phyloP scores from a whole-genome alignment of 2,329 filamentous ascomycete species.

The Nemania bipapillata region DNA sequence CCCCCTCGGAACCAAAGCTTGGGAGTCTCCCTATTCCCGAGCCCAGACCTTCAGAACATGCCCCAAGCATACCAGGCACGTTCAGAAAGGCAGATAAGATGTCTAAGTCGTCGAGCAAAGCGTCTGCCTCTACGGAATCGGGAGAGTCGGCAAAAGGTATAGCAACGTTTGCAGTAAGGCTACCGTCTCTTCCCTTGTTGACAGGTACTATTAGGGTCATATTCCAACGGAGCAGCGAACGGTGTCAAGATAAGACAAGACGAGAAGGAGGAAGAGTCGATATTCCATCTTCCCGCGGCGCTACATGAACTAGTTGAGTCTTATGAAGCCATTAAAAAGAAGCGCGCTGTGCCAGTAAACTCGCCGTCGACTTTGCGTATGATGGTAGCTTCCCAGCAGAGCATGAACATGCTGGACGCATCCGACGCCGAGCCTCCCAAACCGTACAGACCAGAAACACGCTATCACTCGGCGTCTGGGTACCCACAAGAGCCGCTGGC shows the following conservation, averaged over 20 bases:
- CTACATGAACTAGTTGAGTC: conserved; percentile 91
- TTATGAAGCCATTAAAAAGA: conserved; percentile 85
- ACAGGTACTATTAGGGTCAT: conserved; percentile 50
- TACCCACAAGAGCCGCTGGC: conserved; percentile 93
- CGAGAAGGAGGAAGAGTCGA: conserved; percentile 70
- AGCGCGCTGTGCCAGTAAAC: conserved; percentile 69
- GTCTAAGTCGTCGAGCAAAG: conserved; percentile 60
- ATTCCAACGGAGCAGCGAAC: conserved; percentile 65
- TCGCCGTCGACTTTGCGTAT: conserved; percentile 77
- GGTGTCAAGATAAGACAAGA: conserved; percentile 60
- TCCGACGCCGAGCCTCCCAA: conserved; percentile 83
- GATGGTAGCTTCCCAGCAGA: conserved; percentile 78
- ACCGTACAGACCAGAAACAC: conserved; percentile 84
- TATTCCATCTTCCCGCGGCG: conserved; percentile 90
- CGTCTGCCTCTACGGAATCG: conserved; percentile 56
- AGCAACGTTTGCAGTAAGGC: conserved; percentile 20
- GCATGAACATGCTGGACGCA: conserved; percentile 71
- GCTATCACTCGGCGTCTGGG: conserved; percentile 78
- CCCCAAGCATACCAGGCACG: conserved; percentile 45
- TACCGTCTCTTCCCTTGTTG: conserved; percentile 25
- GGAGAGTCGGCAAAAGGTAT: conserved; percentile 60
- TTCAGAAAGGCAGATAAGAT: conserved; percentile 51
- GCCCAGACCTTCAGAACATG: conserved; percentile 46
- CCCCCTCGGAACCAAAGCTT: conserved; percentile 47
- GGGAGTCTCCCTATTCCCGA: conserved; percentile 45